Conservation (phyloP, 345 rosid species). For the Sisymbrium altissimum region DNA sequence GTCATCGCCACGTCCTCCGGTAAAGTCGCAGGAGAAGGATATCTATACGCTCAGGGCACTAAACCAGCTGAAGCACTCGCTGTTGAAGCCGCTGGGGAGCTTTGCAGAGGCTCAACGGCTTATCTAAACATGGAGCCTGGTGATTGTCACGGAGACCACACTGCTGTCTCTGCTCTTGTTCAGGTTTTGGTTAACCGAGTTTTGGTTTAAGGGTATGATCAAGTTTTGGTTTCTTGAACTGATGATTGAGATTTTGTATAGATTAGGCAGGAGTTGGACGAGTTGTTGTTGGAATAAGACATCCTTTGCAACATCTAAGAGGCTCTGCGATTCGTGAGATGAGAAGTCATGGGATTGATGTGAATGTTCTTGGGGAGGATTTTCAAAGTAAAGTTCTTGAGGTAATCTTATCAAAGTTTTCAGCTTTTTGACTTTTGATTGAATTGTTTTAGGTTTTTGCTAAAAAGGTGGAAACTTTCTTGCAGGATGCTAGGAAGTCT, state of each 20-base stretch:
- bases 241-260: slow-evolving; percentile 42
- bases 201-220: neutral
- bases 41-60: slow-evolving; percentile 82
- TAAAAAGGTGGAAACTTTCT: neutral
- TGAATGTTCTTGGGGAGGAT: slow-evolving; percentile 93
- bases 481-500: slow-evolving; percentile 73
- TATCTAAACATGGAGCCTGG: slow-evolving; percentile 90
- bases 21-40: slow-evolving; percentile 74
- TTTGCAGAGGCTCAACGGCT: slow-evolving; percentile 62
- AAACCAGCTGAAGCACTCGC: slow-evolving; percentile 75
- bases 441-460: neutral
- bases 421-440: neutral
- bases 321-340: slow-evolving; percentile 73
- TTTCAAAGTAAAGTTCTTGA: slow-evolving; percentile 66
- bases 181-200: slow-evolving; percentile 42
- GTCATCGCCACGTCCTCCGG: slow-evolving; percentile 53
- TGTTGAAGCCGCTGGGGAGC: slow-evolving; percentile 61
- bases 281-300: slow-evolving; percentile 86
- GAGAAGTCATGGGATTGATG: slow-evolving; percentile 73
- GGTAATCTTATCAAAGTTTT: slow-evolving; percentile 39
- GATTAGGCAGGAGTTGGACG: slow-evolving; percentile 85
- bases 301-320: slow-evolving; percentile 85
- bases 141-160: slow-evolving; percentile 83
- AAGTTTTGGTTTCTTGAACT: neutral
- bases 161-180: slow-evolving; percentile 85